phyloP scores from a whole-genome alignment of 345 rosid species.

The Eucalyptus pauciflora region DNA sequence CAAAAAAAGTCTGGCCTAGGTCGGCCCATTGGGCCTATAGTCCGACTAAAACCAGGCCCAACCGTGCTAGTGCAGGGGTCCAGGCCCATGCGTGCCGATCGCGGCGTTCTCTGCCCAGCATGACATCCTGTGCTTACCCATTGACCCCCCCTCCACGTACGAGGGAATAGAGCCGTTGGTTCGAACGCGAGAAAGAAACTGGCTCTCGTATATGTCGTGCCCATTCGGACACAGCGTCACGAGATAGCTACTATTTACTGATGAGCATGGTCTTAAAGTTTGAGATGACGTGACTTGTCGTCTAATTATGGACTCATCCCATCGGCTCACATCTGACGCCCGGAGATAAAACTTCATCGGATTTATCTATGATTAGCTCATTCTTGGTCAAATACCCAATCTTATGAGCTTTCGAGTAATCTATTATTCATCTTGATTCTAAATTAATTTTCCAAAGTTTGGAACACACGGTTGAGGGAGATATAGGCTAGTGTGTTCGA shows the following conservation, averaged over 20 bases:
- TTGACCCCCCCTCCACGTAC: not conserved
- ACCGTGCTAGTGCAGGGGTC: not conserved
- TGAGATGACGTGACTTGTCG: not conserved
- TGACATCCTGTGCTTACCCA: not conserved
- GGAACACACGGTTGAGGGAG: not conserved
- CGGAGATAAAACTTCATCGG: not conserved
- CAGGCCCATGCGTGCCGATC: not conserved
- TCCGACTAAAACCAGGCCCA: not conserved
- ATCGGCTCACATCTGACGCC: fast-evolving
- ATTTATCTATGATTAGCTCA: not conserved
- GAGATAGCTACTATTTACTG: not conserved
- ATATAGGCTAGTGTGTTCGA: not conserved
- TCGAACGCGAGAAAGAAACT: not conserved
- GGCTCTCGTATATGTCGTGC: not conserved
- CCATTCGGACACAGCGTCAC: not conserved
- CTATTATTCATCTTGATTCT: not conserved
- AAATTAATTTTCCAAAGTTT: not conserved
- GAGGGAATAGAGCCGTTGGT: not conserved
- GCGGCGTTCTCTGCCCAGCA: not conserved
- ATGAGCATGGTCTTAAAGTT: not conserved
- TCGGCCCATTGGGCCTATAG: not conserved
- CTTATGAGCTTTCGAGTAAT: not conserved
- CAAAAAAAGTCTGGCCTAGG: not conserved
- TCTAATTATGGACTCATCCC: not conserved
- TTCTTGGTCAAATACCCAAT: not conserved